Conservation (phyloP, 345 rosid species). For the Raphanus sativus region DNA sequence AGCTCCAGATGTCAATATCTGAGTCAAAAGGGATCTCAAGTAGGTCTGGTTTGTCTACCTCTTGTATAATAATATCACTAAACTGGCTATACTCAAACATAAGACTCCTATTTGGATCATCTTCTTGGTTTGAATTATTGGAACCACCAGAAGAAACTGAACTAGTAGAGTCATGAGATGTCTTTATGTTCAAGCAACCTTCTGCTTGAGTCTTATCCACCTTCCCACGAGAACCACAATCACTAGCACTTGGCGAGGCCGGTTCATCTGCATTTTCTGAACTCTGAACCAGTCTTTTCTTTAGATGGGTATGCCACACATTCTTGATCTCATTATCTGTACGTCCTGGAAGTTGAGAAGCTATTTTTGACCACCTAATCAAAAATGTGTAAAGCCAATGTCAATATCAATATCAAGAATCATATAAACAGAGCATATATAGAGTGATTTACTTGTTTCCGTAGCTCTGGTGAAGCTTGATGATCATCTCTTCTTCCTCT, state of each 20-base stretch:
- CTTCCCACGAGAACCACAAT: slow-evolving; percentile 19
- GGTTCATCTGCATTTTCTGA: slow-evolving; percentile 20
- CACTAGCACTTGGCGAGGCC: slow-evolving; percentile 36
- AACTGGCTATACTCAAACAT: slow-evolving; percentile 32
- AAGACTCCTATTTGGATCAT: slow-evolving; percentile 12
- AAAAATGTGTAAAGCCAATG: slow-evolving; percentile 1
- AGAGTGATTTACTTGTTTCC: slow-evolving; percentile 69
- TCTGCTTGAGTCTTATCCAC: slow-evolving; percentile 16
- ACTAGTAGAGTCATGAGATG: slow-evolving; percentile 41
- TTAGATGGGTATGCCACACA: slow-evolving; percentile 87
- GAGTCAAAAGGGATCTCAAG: slow-evolving; percentile 52
- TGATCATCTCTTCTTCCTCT: slow-evolving; percentile 71
- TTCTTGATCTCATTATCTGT: slow-evolving; percentile 96
- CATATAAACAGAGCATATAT: neutral
- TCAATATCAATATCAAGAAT: slow-evolving; percentile 13
- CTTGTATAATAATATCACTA: slow-evolving; percentile 37
- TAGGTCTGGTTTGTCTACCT: slow-evolving; percentile 64
- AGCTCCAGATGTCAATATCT: slow-evolving; percentile 70
- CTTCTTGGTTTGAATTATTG: slow-evolving; percentile 21
- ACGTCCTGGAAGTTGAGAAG: slow-evolving; percentile 75
- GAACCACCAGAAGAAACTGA: slow-evolving; percentile 44
- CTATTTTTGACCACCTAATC: slow-evolving; percentile 88
- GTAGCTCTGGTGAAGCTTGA: slow-evolving; percentile 52
- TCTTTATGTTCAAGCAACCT: slow-evolving; percentile 30
- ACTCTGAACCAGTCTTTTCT: slow-evolving; percentile 47